Base-by-base conservation (phyloP, 2,329 filamentous ascomycete genomes). In the Pezizomycotina sp. region DNA sequence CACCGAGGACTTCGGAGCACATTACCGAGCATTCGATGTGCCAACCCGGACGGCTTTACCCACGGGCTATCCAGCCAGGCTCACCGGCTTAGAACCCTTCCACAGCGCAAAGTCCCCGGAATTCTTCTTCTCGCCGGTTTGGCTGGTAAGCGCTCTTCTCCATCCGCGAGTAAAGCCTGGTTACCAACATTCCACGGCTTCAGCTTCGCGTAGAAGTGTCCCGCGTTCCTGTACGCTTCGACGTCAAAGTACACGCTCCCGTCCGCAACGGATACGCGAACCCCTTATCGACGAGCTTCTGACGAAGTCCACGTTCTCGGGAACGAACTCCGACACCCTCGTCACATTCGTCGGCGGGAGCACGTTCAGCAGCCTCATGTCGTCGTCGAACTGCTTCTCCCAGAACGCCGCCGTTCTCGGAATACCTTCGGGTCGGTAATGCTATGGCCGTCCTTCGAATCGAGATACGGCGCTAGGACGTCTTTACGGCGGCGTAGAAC, bases 1-100 rank as follows among this genome's bases (percentile, higher is more conserved):
- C 73, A 66, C 84, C 84, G 1, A 95, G 62, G n/a, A 83, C 69
- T 46, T 84, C 80, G 2, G 79, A 86, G 0, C 84, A 83, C 86
- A 95, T 93, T 10, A 83, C 83, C 1, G 77, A 84, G 71, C 86
- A 93, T 61, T 93, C 84, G 52, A 93, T 93, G 54, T 93, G 86
- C 86, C 86, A 95, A 12, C 86, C 86, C 1, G 86, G 86, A 27
- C 86, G 67, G 4, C 84, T 37, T 74, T 66, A 4, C 86, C 83
- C 86, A 95, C 3, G 74, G 73, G 49, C 78, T 89, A 4, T 73
- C 65, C 86, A 95, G 47, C 71, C 78, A 0, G 86, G 86, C 63
- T 95, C 86, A 27, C 86, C 9, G 80, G 71, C 60, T 92, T 93
- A 1, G 77, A 84, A 35, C 76, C 74, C 57, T 95, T 95, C 84